Conservation (phyloP, 2,329 filamentous ascomycete species). For the Botryotinia narcissicola region DNA sequence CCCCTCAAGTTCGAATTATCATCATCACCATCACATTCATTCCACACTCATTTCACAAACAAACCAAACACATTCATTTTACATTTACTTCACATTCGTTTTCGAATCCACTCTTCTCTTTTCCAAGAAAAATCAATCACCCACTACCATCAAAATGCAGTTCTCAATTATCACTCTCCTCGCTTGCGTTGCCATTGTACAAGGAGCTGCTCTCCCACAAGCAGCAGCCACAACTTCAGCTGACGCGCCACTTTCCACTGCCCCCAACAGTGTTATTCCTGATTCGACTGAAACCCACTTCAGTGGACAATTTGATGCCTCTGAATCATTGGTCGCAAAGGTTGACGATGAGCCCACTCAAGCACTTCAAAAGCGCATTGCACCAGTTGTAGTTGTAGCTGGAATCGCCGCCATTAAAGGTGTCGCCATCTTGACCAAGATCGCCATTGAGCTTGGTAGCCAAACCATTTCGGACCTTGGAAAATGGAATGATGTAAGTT, state of each 20-base stretch:
- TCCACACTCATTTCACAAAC: background rate
- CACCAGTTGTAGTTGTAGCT: background rate
- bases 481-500: background rate
- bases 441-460: background rate
- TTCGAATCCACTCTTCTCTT: background rate
- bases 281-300: background rate
- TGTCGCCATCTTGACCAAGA: background rate
- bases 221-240: no score
- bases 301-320: background rate
- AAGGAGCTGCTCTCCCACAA: background rate
- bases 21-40: background rate
- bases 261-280: background rate
- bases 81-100: background rate
- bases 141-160: background rate
- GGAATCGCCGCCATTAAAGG: background rate
- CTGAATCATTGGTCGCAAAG: background rate
- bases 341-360: background rate
- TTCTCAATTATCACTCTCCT: background rate
- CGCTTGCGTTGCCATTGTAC: background rate
- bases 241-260: background rate
- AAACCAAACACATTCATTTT: background rate
- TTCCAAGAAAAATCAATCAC: background rate
- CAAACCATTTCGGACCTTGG: background rate
- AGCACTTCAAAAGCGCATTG: background rate
- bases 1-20: background rate